Evolutionary conservation across 1,284 basidiomycete species (phyloP), one percentile per base, ranked within the genome.

Genomic region (Ustilago vetiveriae): DNA sequence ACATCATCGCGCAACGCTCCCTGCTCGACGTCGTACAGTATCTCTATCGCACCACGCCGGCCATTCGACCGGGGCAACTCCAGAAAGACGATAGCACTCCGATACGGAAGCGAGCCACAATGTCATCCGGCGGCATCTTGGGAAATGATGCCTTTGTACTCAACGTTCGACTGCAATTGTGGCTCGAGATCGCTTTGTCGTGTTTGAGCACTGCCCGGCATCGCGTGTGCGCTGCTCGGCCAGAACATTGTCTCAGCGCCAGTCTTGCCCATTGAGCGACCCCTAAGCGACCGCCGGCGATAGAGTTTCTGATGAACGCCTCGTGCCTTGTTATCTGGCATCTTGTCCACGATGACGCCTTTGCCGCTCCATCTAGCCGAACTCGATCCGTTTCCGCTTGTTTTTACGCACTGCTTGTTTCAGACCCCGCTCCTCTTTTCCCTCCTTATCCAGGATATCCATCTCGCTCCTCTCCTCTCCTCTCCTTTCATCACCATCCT

Each of bases 401-500:
- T 35, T n/a, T 2, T 16, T 2, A 35, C 2, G 33, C 33, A 4
- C 9, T 37, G 36, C 36, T 21, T 21, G 19, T 37, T 37, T 37
- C 36, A 37, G 17, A 37, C 17, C 36, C 36, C 36, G 36, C n/a
- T n/a, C 36, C 9, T 21, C 19, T 21, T 4, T 37, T n/a, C 17
- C 33, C 33, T 35, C 38, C 21, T 17, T 7, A n/a, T 39, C 16
- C 16, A 14, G n/a, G 2, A 14, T 2, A 35, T 29, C 19, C 17
- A 16, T 14, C 13, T 9, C 37, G 11, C 21, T 35, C 16, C 9
- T 36, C 16, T 19, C 21, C 13, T 41, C 32, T 22, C 2, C 7
- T 3, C 30, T 50, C 11, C 50, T 27, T 6, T 14, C 23, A 27
- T 10, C 48, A 37, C 22, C 23, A 62, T 64, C n/a, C n/a, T n/a